Percentiles rank a stretch among this genome's conserved stretches.
Conservation (phyloP, 768 basidiomycete genomes). For the Leccinum variicolor region DNA sequence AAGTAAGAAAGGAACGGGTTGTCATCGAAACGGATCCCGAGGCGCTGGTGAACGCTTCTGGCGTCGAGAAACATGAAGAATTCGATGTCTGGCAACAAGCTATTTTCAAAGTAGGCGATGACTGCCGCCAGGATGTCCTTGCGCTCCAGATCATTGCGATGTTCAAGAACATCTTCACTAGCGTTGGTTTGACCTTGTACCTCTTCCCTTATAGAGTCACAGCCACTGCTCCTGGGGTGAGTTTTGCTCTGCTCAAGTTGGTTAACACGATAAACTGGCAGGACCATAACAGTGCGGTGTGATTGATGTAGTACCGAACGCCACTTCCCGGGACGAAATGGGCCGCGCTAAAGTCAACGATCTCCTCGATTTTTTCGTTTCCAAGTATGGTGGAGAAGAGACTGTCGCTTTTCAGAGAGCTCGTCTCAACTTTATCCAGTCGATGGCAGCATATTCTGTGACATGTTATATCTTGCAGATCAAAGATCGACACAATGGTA, state of each 20-base stretch:
- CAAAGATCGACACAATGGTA: constrained; percentile 98
- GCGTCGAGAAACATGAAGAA: constrained; percentile 52
- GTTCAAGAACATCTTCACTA: constrained; percentile 97
- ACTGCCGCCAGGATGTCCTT: constrained; percentile 97
- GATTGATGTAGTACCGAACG: constrained; percentile 96
- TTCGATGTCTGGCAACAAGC: constrained; percentile 97
- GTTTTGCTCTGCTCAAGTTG: constrained; percentile 11
- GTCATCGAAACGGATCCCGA: constrained; percentile 71
- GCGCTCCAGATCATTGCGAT: constrained; percentile 97
- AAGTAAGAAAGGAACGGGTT: constrained; percentile 84
- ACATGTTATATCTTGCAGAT: constrained; percentile 98
- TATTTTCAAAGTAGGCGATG: constrained; percentile 99
- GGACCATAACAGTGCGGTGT: constrained; percentile 79
- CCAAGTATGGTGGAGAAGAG: constrained; percentile 90
- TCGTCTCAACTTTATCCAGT: constrained; percentile 94
- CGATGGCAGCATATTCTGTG: constrained; percentile 98
- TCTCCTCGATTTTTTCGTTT: constrained; percentile 87
- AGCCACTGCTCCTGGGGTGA: constrained; percentile 91
- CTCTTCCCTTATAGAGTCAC: constrained; percentile 96
- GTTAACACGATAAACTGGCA: not conserved
- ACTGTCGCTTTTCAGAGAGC: constrained; percentile 89
- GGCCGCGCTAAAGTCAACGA: constrained; percentile 98
- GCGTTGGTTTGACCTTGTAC: constrained; percentile 85
- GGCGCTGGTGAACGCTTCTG: constrained; percentile 62
- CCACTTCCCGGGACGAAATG: constrained; percentile 99